These are phyloP conservation scores for Chrysoporthe cubensis DNA, from an alignment of 2,329 filamentous ascomycete species.

Conservation along the genomic window DNA sequence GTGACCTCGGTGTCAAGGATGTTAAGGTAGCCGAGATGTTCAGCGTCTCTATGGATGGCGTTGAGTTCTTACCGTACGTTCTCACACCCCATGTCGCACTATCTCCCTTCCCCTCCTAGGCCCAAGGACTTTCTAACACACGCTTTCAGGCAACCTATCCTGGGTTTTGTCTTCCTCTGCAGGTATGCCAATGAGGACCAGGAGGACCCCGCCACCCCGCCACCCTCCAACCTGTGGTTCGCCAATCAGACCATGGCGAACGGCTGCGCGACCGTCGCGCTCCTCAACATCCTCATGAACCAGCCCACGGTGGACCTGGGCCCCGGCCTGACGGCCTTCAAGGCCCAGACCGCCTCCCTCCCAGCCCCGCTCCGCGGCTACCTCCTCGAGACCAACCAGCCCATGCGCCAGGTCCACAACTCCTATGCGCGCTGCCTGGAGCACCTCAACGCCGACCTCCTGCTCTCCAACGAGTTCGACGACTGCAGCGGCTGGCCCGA, in stretches of 20 bases:
- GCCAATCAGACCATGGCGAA: constrained; percentile 89
- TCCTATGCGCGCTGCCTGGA: constrained; percentile 83
- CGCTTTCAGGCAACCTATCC: constrained; percentile 66
- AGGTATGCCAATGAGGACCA: constrained; percentile 63
- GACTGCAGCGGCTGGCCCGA: constrained; percentile 42
- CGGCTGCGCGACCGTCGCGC: constrained; percentile 87
- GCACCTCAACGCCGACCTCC: constrained; percentile 72
- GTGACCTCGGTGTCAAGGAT: constrained; percentile 74
- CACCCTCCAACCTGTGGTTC: constrained; percentile 77
- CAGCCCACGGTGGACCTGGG: constrained; percentile 69
- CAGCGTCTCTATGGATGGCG: constrained; percentile 62
- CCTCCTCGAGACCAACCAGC: constrained; percentile 72
- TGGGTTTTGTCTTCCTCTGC: constrained; percentile 89
- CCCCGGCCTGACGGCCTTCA: constrained; percentile 72
- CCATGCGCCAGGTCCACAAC: constrained; percentile 84
- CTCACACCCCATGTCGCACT: constrained; percentile 15
- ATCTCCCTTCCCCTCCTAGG: not conserved
- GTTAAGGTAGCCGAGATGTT: constrained; percentile 79
- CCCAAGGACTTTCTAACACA: constrained; percentile 33
- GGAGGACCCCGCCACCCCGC: constrained; percentile 57
- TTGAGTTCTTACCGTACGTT: constrained; percentile 65
- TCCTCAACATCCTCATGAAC: constrained; percentile 95
- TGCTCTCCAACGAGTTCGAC: constrained; percentile 60
- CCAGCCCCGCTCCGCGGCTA: constrained; percentile 76
- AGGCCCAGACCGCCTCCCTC: constrained; percentile 69